Base-by-base conservation (phyloP, 2,329 filamentous ascomycete genomes). In the Ophiostoma himal-ulmi region DNA sequence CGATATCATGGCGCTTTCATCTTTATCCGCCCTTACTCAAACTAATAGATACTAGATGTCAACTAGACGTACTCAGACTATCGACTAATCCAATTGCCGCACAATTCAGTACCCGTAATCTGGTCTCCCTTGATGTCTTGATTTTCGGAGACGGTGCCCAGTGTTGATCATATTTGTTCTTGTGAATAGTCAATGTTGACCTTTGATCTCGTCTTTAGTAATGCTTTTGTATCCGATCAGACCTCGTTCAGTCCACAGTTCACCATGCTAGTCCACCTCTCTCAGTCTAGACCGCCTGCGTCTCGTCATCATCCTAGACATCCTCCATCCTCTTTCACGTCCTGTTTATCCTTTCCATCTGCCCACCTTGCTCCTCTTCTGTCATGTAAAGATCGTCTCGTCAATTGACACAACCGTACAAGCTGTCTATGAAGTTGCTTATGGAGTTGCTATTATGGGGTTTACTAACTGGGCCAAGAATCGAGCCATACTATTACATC, bases 241-340 rank as follows among this genome's bases (percentile, higher is more conserved):
- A 13, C 52, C 22, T 26, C 10, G n/a, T 26, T 26, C 22, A 22
- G 4, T 26, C 52, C n/a, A 22, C 52, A 26, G 22, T 26, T 57
- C 30, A 30, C 3, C 30, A 30, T 30, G 30, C 3, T 30, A 30
- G 30, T 30, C 30, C 30, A 30, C 30, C 30, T 30, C 44, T n/a
- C 17, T 48, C 44, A 48, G 52, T 13, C 52, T 26, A 62, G 26
- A 36, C 57, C 57, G 14, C 26, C 26, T 36, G 20, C 26, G 57
- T 62, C 57, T 62, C 57, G 57, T 62, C 57, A 62, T 62, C 57
- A 62, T 62, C 57, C 57, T 62, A 20, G 22, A 3, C 57, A 30
- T 62, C 57, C 57, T 30, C 36, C 57, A 20, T 34, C 57, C 26
- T 60, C 54, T 60, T 34, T 34, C n/a, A 30, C 11, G 5, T 30